Percentiles rank a stretch among this genome's conserved stretches.
Evolutionary conservation across 2,329 filamentous ascomycete species (phyloP).

Genomic region (Zalaria sp.): DNA sequence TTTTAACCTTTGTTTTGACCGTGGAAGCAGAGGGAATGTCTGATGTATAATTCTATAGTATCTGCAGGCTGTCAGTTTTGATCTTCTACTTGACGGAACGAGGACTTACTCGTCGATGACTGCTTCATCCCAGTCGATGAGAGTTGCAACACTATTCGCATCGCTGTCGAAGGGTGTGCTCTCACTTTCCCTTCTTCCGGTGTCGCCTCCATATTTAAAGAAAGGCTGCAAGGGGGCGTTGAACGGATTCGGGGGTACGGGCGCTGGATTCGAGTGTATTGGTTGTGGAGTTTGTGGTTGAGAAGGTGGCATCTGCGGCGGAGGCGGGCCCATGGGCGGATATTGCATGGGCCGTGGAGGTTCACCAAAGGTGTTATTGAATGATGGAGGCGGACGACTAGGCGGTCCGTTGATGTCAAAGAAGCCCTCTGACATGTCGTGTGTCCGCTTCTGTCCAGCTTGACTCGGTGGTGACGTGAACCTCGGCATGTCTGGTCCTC

Average conservation of each 20-base stretch:
- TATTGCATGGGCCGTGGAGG: conserved; percentile 1
- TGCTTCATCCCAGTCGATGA: conserved; percentile 31
- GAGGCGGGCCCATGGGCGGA: neutral
- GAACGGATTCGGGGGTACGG: conserved; percentile 2
- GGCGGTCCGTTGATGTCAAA: neutral
- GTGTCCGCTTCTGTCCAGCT: conserved; percentile 3
- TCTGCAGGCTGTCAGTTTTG: neutral
- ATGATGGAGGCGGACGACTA: neutral
- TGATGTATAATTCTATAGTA: conserved; percentile 54
- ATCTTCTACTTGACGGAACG: too few species aligned
- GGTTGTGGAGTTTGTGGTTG: neutral
- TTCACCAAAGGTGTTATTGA: neutral
- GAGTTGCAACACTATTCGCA: conserved; percentile 9
- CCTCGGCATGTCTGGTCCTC: conserved; percentile 5
- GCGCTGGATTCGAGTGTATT: neutral
- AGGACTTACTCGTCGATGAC: conserved; percentile 21
- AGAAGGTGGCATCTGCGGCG: neutral
- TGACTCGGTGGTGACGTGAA: neutral
- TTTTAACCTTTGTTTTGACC: conserved; percentile 41
- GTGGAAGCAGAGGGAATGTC: conserved; percentile 51
- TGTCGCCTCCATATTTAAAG: conserved; percentile 14
- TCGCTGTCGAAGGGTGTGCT: conserved; percentile 14
- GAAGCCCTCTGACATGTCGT: conserved; percentile 1
- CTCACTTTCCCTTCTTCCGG: conserved; percentile 13
- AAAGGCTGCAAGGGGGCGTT: conserved; percentile 14